Base-by-base conservation (phyloP, 2,329 filamentous ascomycete species). In the Leptographium galeiforme region DNA sequence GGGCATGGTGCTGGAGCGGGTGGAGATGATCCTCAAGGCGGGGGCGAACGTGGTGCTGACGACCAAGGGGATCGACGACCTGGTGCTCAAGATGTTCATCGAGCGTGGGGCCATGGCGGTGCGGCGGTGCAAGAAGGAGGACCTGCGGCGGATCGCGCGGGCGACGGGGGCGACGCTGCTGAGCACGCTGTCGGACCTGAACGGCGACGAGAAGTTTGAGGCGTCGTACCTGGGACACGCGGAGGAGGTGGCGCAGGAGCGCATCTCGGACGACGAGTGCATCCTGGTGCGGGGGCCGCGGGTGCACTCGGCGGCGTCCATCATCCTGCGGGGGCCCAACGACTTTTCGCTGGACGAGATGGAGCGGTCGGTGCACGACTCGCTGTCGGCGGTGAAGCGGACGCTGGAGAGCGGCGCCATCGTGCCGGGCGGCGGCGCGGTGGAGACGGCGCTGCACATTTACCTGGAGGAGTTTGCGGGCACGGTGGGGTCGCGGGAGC, bases 381-480 rank as follows among this genome's bases (percentile, higher is more conserved):
- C 91, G 14, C 78, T 98, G 48, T 96, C 88, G 61, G 93, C 93
- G 48, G 90, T 98, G 59, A 98, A 98, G 82, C 83, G 93, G 62
- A 96, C 93, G 4, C 77, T 98, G 8, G 93, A 98, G 74, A 95
- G 89, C 65, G 93, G 93, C 63, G 90, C 87, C 71, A 94, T 98
- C 60, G 93, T 98, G 41, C 93, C 93, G 16, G 93, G 93, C 60
- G 93, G 93, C 60, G 93, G 91, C 66, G 93, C 93, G 45, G 91
- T 96, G 25, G 93, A 98, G 76, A 97, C 93, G n/a, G 93, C 93
- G 49, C 80, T 98, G 60, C 93, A 97, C 74, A 98, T 98, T 67
- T 98, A 97, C 73, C 81, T 98, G 38, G 93, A 98, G 74, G 93
- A 98, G 71, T 98, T 95, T 70, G 93, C 93, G 52, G 91, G 93